Evolutionary conservation across 2,329 filamentous ascomycete species (phyloP).

Genomic region (Fusarium nurragi): DNA sequence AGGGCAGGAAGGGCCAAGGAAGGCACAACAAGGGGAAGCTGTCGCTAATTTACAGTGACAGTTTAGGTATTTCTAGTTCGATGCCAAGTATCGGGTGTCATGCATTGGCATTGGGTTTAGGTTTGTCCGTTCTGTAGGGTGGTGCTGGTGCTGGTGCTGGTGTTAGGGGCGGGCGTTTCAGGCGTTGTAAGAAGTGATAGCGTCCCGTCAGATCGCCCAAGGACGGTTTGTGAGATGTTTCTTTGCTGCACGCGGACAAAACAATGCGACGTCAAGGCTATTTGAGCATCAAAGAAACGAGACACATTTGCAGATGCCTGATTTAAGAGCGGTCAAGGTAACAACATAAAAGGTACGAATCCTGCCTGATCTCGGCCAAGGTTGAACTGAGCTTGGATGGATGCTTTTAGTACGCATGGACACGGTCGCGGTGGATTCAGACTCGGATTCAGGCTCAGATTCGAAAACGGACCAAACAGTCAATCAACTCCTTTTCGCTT

Average conservation of each 20-base stretch:
- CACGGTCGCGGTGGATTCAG: neutral
- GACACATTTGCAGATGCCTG: neutral
- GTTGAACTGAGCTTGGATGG: neutral
- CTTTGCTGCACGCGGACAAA: constrained; percentile 9
- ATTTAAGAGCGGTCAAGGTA: neutral
- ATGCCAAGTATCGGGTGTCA: constrained; percentile 16
- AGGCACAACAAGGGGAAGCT: neutral
- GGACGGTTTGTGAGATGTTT: constrained; percentile 11
- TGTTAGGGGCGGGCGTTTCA: constrained; percentile 28
- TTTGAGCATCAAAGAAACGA: neutral
- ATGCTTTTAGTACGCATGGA: neutral
- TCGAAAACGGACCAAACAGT: constrained; percentile 7
- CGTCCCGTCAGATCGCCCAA: constrained; percentile 32
- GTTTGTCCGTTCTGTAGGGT: neutral
- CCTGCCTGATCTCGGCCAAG: neutral
- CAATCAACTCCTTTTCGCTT: constrained; percentile 20
- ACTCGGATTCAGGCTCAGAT: neutral
- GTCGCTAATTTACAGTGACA: constrained; percentile 1
- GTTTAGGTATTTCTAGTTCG: constrained; percentile 16
- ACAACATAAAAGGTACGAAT: neutral
- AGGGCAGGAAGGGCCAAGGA: neutral
- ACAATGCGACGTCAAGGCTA: constrained; percentile 18
- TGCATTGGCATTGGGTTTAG: constrained; percentile 9
- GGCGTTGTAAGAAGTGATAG: constrained; percentile 23
- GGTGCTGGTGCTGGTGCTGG: neutral